A percentile compares a stretch with the other conserved stretches of the same genome.
These are phyloP conservation scores for Neopestalotiopsis rosae DNA, from an alignment of 2,329 filamentous ascomycete genomes.

Conservation along the genomic window DNA sequence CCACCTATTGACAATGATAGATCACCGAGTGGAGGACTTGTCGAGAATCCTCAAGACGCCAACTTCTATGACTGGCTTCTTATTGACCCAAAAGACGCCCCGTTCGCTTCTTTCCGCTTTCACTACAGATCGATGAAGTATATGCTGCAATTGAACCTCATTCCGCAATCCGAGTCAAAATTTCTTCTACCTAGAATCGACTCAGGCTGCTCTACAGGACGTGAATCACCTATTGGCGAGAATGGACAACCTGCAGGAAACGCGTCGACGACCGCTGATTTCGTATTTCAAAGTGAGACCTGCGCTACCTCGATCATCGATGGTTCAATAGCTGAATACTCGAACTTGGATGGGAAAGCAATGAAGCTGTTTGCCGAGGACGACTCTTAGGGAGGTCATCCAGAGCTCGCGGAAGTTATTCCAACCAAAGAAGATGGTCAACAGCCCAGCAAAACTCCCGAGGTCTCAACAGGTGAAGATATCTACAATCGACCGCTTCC, in stretches of 20 bases:
- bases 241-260: background rate
- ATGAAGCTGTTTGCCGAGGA: constrained; percentile 13
- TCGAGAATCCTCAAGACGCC: constrained; percentile 56
- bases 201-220: background rate
- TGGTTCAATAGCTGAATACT: constrained; percentile 1
- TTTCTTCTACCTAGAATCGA: constrained; percentile 18
- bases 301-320: constrained; percentile 23
- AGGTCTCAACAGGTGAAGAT: constrained; percentile 15
- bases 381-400: constrained; percentile 26
- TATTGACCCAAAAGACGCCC: constrained; percentile 54
- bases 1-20: constrained; percentile 35
- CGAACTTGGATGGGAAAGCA: background rate
- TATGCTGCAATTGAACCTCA: constrained; percentile 53
- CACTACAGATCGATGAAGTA: constrained; percentile 61
- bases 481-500: constrained; percentile 33
- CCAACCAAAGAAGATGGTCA: background rate
- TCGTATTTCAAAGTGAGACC: constrained; percentile 25
- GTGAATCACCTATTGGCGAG: background rate
- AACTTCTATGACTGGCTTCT: constrained; percentile 59
- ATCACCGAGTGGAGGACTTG: constrained; percentile 56
- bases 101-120: constrained; percentile 59
- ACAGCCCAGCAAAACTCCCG: constrained; percentile 14
- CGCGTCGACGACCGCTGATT: constrained; percentile 18
- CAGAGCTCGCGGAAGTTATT: constrained; percentile 20
- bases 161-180: constrained; percentile 36